phyloP scores from a whole-genome alignment of 2,329 filamentous ascomycete genomes.

The Hypomyces perniciosus region DNA sequence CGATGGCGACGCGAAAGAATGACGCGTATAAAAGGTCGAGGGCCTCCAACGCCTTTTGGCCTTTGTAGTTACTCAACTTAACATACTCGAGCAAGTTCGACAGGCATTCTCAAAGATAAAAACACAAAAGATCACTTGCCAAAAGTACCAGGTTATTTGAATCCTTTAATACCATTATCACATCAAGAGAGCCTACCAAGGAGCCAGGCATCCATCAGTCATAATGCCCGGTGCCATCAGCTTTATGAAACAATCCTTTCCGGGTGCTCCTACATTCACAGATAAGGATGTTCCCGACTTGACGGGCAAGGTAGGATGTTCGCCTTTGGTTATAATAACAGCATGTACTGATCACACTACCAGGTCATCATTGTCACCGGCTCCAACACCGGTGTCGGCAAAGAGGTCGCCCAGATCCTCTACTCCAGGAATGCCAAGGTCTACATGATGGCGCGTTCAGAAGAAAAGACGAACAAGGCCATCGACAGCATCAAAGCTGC shows the following conservation, averaged over 20 bases:
- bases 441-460: slow-evolving; percentile 45
- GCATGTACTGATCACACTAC: background rate
- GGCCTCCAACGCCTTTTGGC: too few species aligned
- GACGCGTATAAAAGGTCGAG: too few species aligned
- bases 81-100: too few species aligned
- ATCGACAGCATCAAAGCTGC: slow-evolving; percentile 36
- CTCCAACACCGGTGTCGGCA: slow-evolving; percentile 39
- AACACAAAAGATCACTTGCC: too few species aligned
- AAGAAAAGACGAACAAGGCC: slow-evolving; percentile 35
- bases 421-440: slow-evolving; percentile 49
- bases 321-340: background rate
- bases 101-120: too few species aligned
- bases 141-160: background rate
- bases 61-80: too few species aligned
- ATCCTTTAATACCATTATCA: background rate
- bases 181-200: too few species aligned
- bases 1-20: too few species aligned
- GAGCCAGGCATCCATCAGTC: background rate
- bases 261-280: slow-evolving; percentile 9
- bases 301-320: slow-evolving; percentile 40
- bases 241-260: slow-evolving; percentile 10
- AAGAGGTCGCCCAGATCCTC: slow-evolving; percentile 45
- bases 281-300: slow-evolving; percentile 58
- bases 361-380: slow-evolving; percentile 47
- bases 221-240: slow-evolving; percentile 10